A percentile compares a stretch with the other conserved stretches of the same genome.
Evolutionary conservation across 805 yeast genomes (phyloP).

Genomic region (Candida germanica): DNA sequence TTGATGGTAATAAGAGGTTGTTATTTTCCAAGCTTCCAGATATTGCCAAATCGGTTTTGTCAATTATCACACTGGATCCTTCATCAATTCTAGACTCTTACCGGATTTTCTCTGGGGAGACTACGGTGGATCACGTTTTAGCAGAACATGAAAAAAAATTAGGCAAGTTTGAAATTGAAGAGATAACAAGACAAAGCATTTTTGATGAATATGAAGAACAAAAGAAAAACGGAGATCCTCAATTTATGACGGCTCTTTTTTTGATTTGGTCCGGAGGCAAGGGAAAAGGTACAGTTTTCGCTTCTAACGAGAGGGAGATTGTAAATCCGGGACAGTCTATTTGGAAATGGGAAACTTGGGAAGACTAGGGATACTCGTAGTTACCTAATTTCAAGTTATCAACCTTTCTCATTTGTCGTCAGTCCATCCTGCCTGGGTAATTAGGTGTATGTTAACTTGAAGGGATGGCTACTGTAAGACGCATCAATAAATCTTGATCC

Average conservation of each 20-base stretch:
- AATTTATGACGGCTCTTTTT: conserved; percentile 36
- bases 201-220: conserved; percentile 21
- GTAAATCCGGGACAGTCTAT: conserved; percentile 35
- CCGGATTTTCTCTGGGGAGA: conserved; percentile 41
- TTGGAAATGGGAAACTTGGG: conserved; percentile 32
- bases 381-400: too few relatives aligned
- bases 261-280: conserved; percentile 13
- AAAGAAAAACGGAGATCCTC: conserved; percentile 28
- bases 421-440: too few relatives aligned
- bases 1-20: conserved; percentile 35
- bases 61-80: conserved; percentile 37
- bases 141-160: conserved; percentile 36
- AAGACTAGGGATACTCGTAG: too few relatives aligned
- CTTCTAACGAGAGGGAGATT: conserved; percentile 26
- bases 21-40: conserved; percentile 38
- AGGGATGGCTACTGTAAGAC: too few relatives aligned
- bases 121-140: conserved; percentile 37
- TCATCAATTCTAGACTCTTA: conserved; percentile 41
- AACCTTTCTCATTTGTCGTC: too few relatives aligned
- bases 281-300: conserved; percentile 20
- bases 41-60: conserved; percentile 43
- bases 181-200: conserved; percentile 26
- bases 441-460: too few relatives aligned
- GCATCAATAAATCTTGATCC: too few relatives aligned
- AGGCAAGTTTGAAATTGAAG: conserved; percentile 32